Evolutionary conservation across 805 yeast genomes (phyloP).

Genomic region (Scheffersomyces lignosus): DNA sequence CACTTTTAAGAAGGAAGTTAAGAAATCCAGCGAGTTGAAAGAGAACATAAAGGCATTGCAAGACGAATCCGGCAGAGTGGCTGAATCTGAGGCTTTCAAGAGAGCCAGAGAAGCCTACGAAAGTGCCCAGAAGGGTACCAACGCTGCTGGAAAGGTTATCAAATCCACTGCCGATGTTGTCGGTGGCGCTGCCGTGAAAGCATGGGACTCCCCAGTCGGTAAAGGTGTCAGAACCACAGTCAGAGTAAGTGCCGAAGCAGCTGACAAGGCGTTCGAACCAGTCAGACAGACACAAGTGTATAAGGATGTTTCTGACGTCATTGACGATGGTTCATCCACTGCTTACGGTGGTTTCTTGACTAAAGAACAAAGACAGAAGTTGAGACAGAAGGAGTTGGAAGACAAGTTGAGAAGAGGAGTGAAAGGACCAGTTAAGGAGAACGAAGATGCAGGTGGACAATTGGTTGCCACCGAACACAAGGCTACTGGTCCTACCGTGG

Average conservation of each 20-base stretch:
- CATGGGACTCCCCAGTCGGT: constrained; percentile 96
- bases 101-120: constrained; percentile 91
- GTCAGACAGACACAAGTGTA: constrained; percentile 87
- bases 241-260: constrained; percentile 75
- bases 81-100: constrained; percentile 91
- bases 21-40: constrained; percentile 84
- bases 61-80: constrained; percentile 92
- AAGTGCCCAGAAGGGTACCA: constrained; percentile 69
- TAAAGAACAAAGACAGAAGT: constrained; percentile 74
- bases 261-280: constrained; percentile 91
- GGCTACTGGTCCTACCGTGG: constrained; percentile 65
- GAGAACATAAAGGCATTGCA: constrained; percentile 91
- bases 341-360: constrained; percentile 91
- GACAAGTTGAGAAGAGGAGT: constrained; percentile 59
- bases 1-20: constrained; percentile 89
- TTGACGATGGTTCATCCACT: constrained; percentile 87
- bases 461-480: constrained; percentile 81
- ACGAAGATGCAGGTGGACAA: constrained; percentile 80
- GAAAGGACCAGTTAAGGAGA: constrained; percentile 67
- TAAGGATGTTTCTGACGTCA: constrained; percentile 82
- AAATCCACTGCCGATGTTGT: constrained; percentile 91
- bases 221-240: constrained; percentile 85
- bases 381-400: constrained; percentile 56
- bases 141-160: constrained; percentile 72
- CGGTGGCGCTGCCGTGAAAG: constrained; percentile 83